Base-by-base conservation (phyloP, 305 asterid species). In the Striga hermonthica region DNA sequence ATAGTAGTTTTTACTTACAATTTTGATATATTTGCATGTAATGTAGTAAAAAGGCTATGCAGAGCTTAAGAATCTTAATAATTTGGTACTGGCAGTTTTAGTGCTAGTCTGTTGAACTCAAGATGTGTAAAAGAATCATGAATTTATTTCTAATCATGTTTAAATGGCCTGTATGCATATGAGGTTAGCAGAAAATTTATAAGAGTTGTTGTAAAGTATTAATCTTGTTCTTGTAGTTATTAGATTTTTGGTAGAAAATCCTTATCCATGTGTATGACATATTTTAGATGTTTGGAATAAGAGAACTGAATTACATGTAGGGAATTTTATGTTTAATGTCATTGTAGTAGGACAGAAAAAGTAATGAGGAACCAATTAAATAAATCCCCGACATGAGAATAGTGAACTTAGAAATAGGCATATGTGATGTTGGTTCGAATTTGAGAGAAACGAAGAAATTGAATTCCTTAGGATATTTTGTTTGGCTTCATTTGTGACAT, bases 181-280 rank as follows among this genome's bases (percentile, higher is more conserved):
- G 71, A 76, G 50, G 79, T 77, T 76, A 75, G 62, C 45, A 64
- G 79, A 70, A 67, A 64, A 66, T 75, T 77, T 77, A 82, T 72
- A 82, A 77, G 86, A 78, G 78, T 71, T 80, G 67, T 73, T 69
- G 70, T 72, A 64, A 69, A 61, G 74, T 70, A 55, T 55, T 16
- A 9, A 47, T 40, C 58, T 50, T 38, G 49, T n/a, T 65, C 4
- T 9, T 59, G 41, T 47, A 56, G 12, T 56, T 56, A 11, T 39
- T 43, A 22, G 61, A 49, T 64, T 57, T 28, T 56, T 66, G 43
- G 12, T 69, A 48, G 54, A 60, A 34, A 64, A 65, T 22, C 62
- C 37, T 37, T 40, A 57, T 60, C 57, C 63, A 65, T 67, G 57
- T n/a, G n/a, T 49, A 61, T 34, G 10, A 66, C 58, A 4, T 60